Percentiles rank a stretch among this genome's conserved stretches.
Conservation (phyloP, 257 asterid species). For the Rauvolfia tetraphylla region DNA sequence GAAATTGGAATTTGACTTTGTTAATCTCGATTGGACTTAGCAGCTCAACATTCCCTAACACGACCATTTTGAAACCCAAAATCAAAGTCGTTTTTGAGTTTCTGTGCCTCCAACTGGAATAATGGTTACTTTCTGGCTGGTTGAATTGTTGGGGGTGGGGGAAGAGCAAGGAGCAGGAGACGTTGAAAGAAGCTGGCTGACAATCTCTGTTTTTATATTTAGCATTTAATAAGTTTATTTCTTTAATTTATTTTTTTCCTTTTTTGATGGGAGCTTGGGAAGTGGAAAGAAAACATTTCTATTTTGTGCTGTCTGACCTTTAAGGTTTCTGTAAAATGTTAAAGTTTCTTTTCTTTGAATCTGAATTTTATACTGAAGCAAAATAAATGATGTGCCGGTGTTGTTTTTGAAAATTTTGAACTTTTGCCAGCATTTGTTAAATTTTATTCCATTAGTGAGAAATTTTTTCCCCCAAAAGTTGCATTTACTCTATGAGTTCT, state of each 20-base stretch:
- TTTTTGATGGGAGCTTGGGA: not conserved
- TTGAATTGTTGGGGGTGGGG: not conserved
- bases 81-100: not conserved
- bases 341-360: not conserved
- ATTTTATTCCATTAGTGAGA: too few relatives aligned
- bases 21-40: not conserved
- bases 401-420: not conserved
- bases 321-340: not conserved
- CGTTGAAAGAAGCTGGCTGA: not conserved
- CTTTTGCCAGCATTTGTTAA: not conserved
- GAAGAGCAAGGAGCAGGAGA: not conserved
- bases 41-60: not conserved
- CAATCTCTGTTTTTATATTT: not conserved
- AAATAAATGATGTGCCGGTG: not conserved
- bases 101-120: not conserved
- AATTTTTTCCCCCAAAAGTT: too few relatives aligned
- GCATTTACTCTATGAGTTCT: not conserved
- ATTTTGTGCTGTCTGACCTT: not conserved
- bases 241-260: not conserved
- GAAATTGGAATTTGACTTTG: not conserved
- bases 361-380: not conserved
- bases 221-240: not conserved
- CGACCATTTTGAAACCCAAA: not conserved
- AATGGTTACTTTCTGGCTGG: not conserved
- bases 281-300: not conserved